Evolutionary conservation across 1,284 basidiomycete genomes (phyloP).

Genomic region (Ganoderma multipileum): DNA sequence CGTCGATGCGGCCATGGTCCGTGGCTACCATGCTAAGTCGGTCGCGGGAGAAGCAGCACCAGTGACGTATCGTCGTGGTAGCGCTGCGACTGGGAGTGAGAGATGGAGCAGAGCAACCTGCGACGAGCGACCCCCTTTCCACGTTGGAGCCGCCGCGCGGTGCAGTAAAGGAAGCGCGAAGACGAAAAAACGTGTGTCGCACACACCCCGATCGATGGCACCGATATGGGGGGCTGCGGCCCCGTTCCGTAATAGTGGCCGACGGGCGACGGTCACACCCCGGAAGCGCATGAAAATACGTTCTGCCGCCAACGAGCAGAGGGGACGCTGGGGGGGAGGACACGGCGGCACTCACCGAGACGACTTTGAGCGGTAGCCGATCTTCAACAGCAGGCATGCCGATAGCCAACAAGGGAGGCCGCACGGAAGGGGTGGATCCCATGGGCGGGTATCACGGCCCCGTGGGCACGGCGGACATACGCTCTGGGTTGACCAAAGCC

Average conservation of each 20-base stretch:
- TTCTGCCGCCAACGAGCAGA: background rate
- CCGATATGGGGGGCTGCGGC: slow-evolving; percentile 20
- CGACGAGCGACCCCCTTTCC: slow-evolving; percentile 5
- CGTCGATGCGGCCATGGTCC: slow-evolving; percentile 3
- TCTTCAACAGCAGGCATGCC: slow-evolving; percentile 13
- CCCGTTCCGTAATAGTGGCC: slow-evolving; percentile 11
- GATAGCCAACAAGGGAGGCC: slow-evolving; percentile 7
- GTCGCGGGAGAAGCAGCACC: slow-evolving; percentile 29
- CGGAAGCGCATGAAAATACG: slow-evolving; percentile 6
- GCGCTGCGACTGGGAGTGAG: slow-evolving; percentile 2
- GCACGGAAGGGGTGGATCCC: slow-evolving; percentile 1
- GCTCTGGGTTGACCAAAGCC: background rate
- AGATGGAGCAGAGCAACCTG: background rate
- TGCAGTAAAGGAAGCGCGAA: background rate
- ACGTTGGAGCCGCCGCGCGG: background rate
- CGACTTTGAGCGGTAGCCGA: slow-evolving; percentile 1
- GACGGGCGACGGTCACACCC: slow-evolving; percentile 17
- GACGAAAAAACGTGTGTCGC: slow-evolving; percentile 21
- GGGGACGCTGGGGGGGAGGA: slow-evolving; percentile 1
- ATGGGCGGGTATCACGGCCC: background rate
- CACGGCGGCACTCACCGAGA: slow-evolving; percentile 14
- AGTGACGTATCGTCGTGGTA: slow-evolving; percentile 13
- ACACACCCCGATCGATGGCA: slow-evolving; percentile 20
- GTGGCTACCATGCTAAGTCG: slow-evolving; percentile 18
- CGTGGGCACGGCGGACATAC: slow-evolving; percentile 10